phyloP scores from a whole-genome alignment of 495 filamentous ascomycete species.

The Aspergillus funiculosus region DNA sequence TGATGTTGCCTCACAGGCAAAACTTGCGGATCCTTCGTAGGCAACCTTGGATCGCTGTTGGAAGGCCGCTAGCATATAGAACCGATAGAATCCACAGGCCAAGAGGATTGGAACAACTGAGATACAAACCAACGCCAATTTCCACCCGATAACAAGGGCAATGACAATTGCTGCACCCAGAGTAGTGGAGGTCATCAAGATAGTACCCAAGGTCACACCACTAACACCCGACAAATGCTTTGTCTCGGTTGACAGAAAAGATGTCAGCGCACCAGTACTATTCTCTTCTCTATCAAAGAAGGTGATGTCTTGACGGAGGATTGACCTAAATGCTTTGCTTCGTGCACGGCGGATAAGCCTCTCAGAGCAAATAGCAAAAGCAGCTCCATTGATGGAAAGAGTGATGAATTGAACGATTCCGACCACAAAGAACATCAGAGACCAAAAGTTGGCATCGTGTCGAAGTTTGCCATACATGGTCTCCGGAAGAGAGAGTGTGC shows the following conservation, averaged over 20 bases:
- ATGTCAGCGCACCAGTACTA: slow-evolving; percentile 74
- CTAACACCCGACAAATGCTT: slow-evolving; percentile 79
- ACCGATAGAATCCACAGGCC: slow-evolving; percentile 77
- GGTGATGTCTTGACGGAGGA: slow-evolving; percentile 87
- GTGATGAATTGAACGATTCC: slow-evolving; percentile 69
- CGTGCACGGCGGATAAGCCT: slow-evolving; percentile 74
- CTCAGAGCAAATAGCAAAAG: slow-evolving; percentile 82
- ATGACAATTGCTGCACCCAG: slow-evolving; percentile 63
- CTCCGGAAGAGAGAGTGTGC: slow-evolving; percentile 50
- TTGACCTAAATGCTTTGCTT: slow-evolving; percentile 71
- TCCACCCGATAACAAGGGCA: slow-evolving; percentile 74
- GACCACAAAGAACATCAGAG: slow-evolving; percentile 91
- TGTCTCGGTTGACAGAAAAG: slow-evolving; percentile 79
- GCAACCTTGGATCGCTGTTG: slow-evolving; percentile 63
- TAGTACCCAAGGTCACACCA: slow-evolving; percentile 72
- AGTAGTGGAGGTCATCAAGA: slow-evolving; percentile 70
- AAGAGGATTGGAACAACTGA: slow-evolving; percentile 73
- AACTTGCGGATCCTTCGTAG: slow-evolving; percentile 70
- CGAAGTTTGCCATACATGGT: slow-evolving; percentile 47
- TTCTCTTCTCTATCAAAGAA: slow-evolving; percentile 88
- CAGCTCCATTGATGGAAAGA: slow-evolving; percentile 60
- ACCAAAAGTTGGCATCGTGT: slow-evolving; percentile 79
- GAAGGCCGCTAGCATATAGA: slow-evolving; percentile 74
- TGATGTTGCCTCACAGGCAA: slow-evolving; percentile 84
- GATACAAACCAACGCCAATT: slow-evolving; percentile 78